Percentiles rank a stretch among this genome's conserved stretches.
phyloP scores from a whole-genome alignment of 2,329 filamentous ascomycete species.

The Ascochyta lentis region DNA sequence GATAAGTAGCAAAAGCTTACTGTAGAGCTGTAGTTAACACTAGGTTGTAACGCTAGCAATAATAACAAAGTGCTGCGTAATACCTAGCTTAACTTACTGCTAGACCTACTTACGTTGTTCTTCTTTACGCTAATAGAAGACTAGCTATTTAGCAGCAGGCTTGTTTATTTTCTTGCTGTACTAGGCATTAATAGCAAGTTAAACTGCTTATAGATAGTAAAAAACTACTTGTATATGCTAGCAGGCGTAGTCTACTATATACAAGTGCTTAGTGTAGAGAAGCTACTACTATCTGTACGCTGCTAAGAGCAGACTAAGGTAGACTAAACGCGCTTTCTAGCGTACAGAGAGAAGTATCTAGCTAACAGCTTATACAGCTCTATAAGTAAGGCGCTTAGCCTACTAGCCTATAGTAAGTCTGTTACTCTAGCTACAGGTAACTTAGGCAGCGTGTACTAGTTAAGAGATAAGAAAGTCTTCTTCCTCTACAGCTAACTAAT shows the following conservation, averaged over 20 bases:
- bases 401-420: too few species aligned
- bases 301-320: conserved; percentile 17
- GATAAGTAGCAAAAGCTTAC: too few species aligned
- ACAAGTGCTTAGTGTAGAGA: conserved; percentile 24
- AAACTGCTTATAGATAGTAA: conserved; percentile 11
- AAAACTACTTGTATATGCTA: conserved; percentile 26
- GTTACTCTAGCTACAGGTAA: neutral
- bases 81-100: too few species aligned
- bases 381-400: too few species aligned
- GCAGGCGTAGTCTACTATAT: conserved; percentile 25
- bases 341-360: neutral
- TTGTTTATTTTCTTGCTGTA: conserved; percentile 1
- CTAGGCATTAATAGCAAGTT: conserved; percentile 7
- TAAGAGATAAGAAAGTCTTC: neutral
- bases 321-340: neutral
- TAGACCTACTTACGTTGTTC: neutral
- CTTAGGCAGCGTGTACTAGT: neutral
- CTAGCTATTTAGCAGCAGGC: neutral
- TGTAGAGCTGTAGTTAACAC: too few species aligned
- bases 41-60: too few species aligned
- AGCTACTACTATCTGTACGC: conserved; percentile 9
- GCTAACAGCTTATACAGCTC: too few species aligned
- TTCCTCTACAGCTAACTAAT: neutral
- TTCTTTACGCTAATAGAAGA: neutral
- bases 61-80: too few species aligned